Evolutionary conservation across 768 basidiomycete genomes (phyloP), one percentile per base, ranked within the genome.

Genomic region (Serpula lacrymans): DNA sequence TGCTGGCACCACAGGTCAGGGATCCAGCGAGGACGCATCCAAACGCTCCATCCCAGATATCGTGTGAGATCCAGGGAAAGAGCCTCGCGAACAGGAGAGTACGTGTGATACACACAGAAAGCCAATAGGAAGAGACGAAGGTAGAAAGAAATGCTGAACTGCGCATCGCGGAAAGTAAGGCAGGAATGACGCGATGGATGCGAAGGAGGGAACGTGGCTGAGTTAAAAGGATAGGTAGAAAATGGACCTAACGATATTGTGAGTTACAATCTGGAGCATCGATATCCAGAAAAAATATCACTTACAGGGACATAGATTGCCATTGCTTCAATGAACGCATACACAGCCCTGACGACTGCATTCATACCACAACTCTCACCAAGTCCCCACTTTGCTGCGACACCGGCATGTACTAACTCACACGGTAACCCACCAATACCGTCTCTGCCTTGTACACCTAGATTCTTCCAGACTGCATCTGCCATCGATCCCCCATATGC

Each of bases 31-130:
- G 60, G 22, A 82, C 62, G 45, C 82, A 75, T 1, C 88, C 88
- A 42, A 69, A 72, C 1, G 88, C 82, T 0, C 88, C 84, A 52
- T 90, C 88, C 78, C 84, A 87, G 44, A 84, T 76, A 42, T 90
- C 75, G 48, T 90, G 84, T 12, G 87, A 82, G 34, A 90, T 68
- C 26, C 56, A 64, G 0, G 84, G 84, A 27, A 89, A 70, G 6
- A 80, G 52, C 18, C 75, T 77, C 2, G 86, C 84, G 11, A 84
- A 56, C 5, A 77, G 64, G 5, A 84, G 64, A 3, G 87, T 80
- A 34, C 88, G 78, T 8, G 80, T 78, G 24, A 80, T 56, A 58
- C 88, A 90, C 11, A 88, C 78, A 5, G 76, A 53, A 37, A 75
- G 75, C 80, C 83, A 90, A 54, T 77, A 84, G 3, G 80, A 72